These are phyloP conservation scores for Salix purpurea DNA, from an alignment of 345 rosid genomes.

Conservation along the genomic window DNA sequence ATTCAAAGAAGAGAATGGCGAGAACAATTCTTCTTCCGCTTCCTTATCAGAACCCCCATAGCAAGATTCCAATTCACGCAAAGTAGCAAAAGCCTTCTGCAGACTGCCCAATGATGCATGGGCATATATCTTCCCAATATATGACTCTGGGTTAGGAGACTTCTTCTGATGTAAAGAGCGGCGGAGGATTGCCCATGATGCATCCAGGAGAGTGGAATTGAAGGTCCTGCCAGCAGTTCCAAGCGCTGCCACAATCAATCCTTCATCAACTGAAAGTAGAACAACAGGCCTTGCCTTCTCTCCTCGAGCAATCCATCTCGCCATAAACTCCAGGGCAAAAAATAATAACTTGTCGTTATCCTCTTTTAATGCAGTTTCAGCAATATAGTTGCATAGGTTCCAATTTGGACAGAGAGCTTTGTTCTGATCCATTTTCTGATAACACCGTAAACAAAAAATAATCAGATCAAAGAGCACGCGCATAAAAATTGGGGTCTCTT, in stretches of 20 bases:
- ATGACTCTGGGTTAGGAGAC: conserved; percentile 66
- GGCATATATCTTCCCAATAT: conserved; percentile 72
- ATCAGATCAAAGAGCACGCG: conserved; percentile 8
- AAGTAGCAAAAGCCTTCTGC: conserved; percentile 60
- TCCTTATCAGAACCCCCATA: conserved; percentile 40
- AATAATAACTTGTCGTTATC: conserved; percentile 78
- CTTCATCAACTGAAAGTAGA: conserved; percentile 75
- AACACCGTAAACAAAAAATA: conserved; percentile 18
- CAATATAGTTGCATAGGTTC: conserved; percentile 58
- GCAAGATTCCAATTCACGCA: conserved; percentile 67
- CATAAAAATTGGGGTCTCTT: background rate
- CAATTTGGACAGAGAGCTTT: conserved; percentile 82
- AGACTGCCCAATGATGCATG: conserved; percentile 73
- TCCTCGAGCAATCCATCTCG: conserved; percentile 70
- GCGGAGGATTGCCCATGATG: conserved; percentile 68
- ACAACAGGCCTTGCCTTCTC: conserved; percentile 62
- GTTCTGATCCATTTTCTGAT: conserved; percentile 71
- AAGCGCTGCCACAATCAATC: conserved; percentile 65
- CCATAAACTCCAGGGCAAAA: conserved; percentile 81
- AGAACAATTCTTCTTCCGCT: conserved; percentile 59
- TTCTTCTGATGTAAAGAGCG: conserved; percentile 64
- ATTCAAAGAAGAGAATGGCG: conserved; percentile 73
- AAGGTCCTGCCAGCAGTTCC: conserved; percentile 84
- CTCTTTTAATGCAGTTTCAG: conserved; percentile 62
- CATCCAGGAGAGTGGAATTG: conserved; percentile 63